Percentiles rank a stretch among this genome's conserved stretches.
These are phyloP conservation scores for Aspergillus glaucus DNA, from an alignment of 2,329 filamentous ascomycete genomes.

Conservation along the genomic window DNA sequence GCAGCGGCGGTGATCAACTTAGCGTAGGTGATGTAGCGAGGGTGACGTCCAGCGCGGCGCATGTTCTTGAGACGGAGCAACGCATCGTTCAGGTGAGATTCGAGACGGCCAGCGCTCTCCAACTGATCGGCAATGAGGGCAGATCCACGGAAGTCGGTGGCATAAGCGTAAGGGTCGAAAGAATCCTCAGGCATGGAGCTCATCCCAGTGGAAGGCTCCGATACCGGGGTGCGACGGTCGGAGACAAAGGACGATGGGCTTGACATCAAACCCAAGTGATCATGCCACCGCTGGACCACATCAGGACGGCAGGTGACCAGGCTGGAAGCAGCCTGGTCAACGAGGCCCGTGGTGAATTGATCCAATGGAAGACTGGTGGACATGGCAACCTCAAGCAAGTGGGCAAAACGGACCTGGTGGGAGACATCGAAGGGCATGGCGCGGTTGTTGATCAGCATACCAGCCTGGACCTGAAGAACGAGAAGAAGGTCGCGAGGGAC, in stretches of 20 bases:
- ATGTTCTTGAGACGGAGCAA: slow-evolving; percentile 84
- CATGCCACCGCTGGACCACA: slow-evolving; percentile 51
- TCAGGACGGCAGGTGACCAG: slow-evolving; percentile 44
- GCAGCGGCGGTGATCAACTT: slow-evolving; percentile 90
- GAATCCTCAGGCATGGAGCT: slow-evolving; percentile 65
- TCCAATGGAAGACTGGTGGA: slow-evolving; percentile 49
- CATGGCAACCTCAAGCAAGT: slow-evolving; percentile 54
- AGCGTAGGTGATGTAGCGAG: slow-evolving; percentile 92
- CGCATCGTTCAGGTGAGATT: slow-evolving; percentile 70
- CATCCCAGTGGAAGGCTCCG: slow-evolving; percentile 42
- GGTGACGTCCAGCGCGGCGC: slow-evolving; percentile 82
- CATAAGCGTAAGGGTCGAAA: slow-evolving; percentile 84
- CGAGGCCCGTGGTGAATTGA: slow-evolving; percentile 48
- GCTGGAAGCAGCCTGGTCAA: slow-evolving; percentile 54
- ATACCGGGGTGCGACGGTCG: slow-evolving; percentile 35
- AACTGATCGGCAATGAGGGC: slow-evolving; percentile 83
- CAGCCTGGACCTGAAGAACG: slow-evolving; percentile 55
- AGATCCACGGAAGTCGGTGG: slow-evolving; percentile 89
- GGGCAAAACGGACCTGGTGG: slow-evolving; percentile 54
- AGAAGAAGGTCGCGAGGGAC: slow-evolving; percentile 48
- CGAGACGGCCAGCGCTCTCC: slow-evolving; percentile 69
- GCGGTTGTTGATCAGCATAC: slow-evolving; percentile 36
- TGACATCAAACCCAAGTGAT: slow-evolving; percentile 41
- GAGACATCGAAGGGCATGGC: slow-evolving; percentile 48
- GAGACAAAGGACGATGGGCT: slow-evolving; percentile 42